Base-by-base conservation (phyloP, 257 asterid genomes). In the Osmanthus fragrans region DNA sequence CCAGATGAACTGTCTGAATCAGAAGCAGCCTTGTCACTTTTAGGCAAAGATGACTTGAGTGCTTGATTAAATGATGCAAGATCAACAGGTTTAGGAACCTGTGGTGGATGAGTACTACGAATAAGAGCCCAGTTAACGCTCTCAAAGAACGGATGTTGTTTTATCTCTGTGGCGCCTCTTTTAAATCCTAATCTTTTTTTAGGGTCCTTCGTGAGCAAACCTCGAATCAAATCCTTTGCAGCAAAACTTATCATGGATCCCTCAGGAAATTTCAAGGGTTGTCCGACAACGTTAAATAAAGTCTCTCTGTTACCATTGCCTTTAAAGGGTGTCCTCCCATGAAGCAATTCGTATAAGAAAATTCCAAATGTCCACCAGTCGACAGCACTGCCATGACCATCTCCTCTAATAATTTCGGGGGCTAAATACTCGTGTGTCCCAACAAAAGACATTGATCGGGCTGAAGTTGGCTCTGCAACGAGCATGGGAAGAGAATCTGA, bases 361-460 rank as follows among this genome's bases (percentile, higher is more conserved):
- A 94, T 84, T 4, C 98, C 98, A 18, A 91, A 89, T 0, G 97
- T 94, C 98, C 98, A 94, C 98, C 98, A 94, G 71, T 94, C 98
- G n/a, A 94, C 98, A 5, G 97, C 85, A 47, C 98, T 94, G 60
- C 98, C 98, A 63, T 94, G 98, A 29, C 98, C 97, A 18, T 94
- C 97, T 76, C 98, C 98, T 85, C 96, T 86, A 29, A 94, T 85
- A 27, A 94, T 94, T 73, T 94, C 98, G 0, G 98, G 98, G 69
- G 97, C 95, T 82, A 94, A 82, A 69, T 94, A 94, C 81, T 95
- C 99, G 36, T 93, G 99, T 6, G 99, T 95, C 76, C 99, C 99
- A 0, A 95, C 98, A 72, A 94, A 94, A 5, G 98, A 94, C 97
- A 92, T 94, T 29, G 98, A 94, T 4, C 96, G 86, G 2, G 97